phyloP scores from a whole-genome alignment of 2,329 filamentous ascomycete genomes.

The Tolypocladium capitatum region DNA sequence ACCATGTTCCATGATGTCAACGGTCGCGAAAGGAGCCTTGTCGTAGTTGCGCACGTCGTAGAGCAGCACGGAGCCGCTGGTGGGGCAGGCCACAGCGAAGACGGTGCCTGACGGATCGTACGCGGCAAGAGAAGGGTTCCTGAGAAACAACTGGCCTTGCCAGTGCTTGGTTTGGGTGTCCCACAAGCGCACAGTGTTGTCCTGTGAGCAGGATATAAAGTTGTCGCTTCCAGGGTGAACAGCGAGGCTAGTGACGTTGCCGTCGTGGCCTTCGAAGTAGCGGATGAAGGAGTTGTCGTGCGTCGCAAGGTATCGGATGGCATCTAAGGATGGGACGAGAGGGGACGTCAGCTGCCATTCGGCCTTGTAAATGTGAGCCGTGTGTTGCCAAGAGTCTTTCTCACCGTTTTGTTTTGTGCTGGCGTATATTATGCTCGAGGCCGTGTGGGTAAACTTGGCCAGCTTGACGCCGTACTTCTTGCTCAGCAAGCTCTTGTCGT shows the following conservation, averaged over 20 bases:
- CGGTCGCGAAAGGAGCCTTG: conserved; percentile 75
- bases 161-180: conserved; percentile 69
- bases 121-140: conserved; percentile 68
- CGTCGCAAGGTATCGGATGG: conserved; percentile 72
- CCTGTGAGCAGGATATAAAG: conserved; percentile 82
- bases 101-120: conserved; percentile 89
- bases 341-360: neutral
- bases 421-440: conserved; percentile 84
- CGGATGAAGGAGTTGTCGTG: conserved; percentile 95
- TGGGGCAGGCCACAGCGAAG: conserved; percentile 77
- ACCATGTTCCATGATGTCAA: conserved; percentile 57
- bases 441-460: conserved; percentile 86
- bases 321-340: conserved; percentile 37
- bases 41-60: conserved; percentile 93
- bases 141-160: conserved; percentile 67
- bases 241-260: conserved; percentile 67
- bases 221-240: conserved; percentile 79
- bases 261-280: conserved; percentile 87
- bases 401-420: conserved; percentile 86
- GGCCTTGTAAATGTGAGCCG: neutral
- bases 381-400: conserved; percentile 5
- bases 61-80: conserved; percentile 66
- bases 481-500: conserved; percentile 78
- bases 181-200: conserved; percentile 89
- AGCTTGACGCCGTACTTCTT: conserved; percentile 96